A percentile compares a stretch with the other conserved stretches of the same genome.
Evolutionary conservation across 805 yeast genomes (phyloP).

Genomic region (Saccharomycopsis synnaedendra): DNA sequence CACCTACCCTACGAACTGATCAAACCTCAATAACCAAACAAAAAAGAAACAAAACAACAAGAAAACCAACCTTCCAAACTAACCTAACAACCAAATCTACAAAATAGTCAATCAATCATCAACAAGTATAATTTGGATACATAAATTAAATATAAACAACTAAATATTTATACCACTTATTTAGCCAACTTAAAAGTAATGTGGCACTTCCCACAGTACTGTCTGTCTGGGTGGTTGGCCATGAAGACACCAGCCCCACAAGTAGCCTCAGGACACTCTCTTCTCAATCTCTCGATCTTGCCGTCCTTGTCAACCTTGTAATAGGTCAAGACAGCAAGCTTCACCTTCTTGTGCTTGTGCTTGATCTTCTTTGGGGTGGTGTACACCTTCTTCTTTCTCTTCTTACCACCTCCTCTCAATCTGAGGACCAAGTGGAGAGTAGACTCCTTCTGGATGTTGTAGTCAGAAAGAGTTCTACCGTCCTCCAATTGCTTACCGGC

Average conservation of each 20-base stretch:
- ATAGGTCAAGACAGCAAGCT: constrained; percentile 98
- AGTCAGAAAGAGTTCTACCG: constrained; percentile 92
- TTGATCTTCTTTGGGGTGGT: constrained; percentile 99
- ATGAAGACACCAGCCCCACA: constrained; percentile 99
- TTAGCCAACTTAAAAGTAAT: constrained; percentile 60
- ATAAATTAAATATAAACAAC: not conserved
- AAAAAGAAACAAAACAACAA: too few species aligned
- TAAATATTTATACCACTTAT: constrained; percentile 8
- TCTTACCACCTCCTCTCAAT: constrained; percentile 99
- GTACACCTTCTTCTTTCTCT: constrained; percentile 99
- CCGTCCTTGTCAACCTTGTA: constrained; percentile 99
- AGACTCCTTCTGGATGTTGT: constrained; percentile 98
- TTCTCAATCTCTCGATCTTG: constrained; percentile 95
- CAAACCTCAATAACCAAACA: too few species aligned
- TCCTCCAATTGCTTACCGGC: constrained; percentile 97
- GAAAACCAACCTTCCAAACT: not conserved
- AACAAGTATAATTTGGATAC: not conserved
- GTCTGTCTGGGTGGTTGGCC: constrained; percentile 98
- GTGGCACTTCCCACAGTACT: constrained; percentile 99
- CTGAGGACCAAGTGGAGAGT: constrained; percentile 92
- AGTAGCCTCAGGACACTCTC: constrained; percentile 86
- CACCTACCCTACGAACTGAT: too few species aligned
- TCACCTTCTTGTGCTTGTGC: constrained; percentile 99
- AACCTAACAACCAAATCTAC: not conserved
- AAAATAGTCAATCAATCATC: not conserved